Base-by-base conservation (phyloP, 306 rosid species). In the Cicer arietinum region DNA sequence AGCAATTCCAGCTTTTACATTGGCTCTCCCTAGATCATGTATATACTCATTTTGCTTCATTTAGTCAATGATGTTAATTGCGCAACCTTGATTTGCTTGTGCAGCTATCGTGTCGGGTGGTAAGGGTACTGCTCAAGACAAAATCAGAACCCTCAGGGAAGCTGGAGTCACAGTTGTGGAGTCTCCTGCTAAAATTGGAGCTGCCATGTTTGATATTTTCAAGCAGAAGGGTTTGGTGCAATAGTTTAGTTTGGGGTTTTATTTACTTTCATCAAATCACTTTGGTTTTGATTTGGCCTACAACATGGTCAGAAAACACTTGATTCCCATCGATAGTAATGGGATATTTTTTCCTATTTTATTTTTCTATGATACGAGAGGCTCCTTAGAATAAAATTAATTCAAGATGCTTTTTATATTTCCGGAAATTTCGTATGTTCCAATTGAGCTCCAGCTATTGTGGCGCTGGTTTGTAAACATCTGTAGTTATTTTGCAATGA, bases 101-200 rank as follows among this genome's bases (percentile, higher is more conserved):
- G 88, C 92, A 95, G 99, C 99, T 77, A 95, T 95, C 74, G 98
- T 92, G 65, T 92, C 99, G 1, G 99, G 99, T 50, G 99, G 99
- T 42, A 95, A 90, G 85, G 99, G 99, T 16, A 95, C 99, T 7
- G 99, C 99, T 7, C 99, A 92, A 84, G 98, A 86, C 88, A 95
- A 95, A 81, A 92, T 95, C 73, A 85, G 75, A 69, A 90, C 91
- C 42, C 96, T 95, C 2, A 85, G 81, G 82, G 99, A 90, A 80
- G 97, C 96, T 79, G 98, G 96, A 69, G 98, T 88, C 18, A 92
- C 91, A 18, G 99, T 95, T 73, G 99, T 89, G 52, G 97, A 95
- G 89, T 95, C 99, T 35, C 99, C 99, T 12, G 98, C 99, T 1
- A 90, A 90, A 81, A 95, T 95, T 62, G 99, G 99, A 10, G 80